phyloP scores from a whole-genome alignment of 352 stramenopile species.

The Albugo laibachii region DNA sequence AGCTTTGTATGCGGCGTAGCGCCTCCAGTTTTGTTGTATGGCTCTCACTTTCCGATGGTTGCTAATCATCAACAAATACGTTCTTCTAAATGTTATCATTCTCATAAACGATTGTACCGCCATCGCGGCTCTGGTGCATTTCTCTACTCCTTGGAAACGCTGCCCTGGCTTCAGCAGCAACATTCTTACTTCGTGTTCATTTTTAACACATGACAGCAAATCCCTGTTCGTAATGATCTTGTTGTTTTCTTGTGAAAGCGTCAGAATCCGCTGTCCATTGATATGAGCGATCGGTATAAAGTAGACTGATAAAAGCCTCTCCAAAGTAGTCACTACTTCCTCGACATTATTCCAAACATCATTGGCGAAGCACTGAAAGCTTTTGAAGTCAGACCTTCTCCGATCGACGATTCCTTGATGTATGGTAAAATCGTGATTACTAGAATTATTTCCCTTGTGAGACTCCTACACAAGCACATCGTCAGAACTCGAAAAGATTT shows the following conservation, averaged over 20 bases:
- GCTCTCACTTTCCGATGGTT: slow-evolving; percentile 20
- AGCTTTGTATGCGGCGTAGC: slow-evolving; percentile 19
- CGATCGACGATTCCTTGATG: slow-evolving; percentile 61
- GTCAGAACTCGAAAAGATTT: background rate
- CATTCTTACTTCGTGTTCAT: slow-evolving; percentile 66
- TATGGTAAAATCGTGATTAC: slow-evolving; percentile 78
- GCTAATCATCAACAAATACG: slow-evolving; percentile 20
- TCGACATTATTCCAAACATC: slow-evolving; percentile 69
- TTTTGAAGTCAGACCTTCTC: slow-evolving; percentile 75
- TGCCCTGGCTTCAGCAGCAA: slow-evolving; percentile 44
- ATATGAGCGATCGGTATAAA: slow-evolving; percentile 75
- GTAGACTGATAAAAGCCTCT: slow-evolving; percentile 57
- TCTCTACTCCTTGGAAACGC: slow-evolving; percentile 57
- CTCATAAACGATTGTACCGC: slow-evolving; percentile 52
- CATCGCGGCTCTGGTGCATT: slow-evolving; percentile 31
- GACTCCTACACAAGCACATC: slow-evolving; percentile 22
- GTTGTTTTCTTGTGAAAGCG: slow-evolving; percentile 44
- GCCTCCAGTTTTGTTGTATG: slow-evolving; percentile 44
- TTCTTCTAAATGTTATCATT: slow-evolving; percentile 28
- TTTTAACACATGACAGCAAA: slow-evolving; percentile 65
- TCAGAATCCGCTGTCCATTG: slow-evolving; percentile 56
- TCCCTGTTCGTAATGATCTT: slow-evolving; percentile 25
- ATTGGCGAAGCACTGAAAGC: slow-evolving; percentile 56
- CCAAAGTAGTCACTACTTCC: slow-evolving; percentile 43
- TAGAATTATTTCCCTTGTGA: no score